A percentile compares a stretch with the other conserved stretches of the same genome.
Conservation (phyloP, 2,329 filamentous ascomycete genomes). For the Tricladium varicosporioides region DNA sequence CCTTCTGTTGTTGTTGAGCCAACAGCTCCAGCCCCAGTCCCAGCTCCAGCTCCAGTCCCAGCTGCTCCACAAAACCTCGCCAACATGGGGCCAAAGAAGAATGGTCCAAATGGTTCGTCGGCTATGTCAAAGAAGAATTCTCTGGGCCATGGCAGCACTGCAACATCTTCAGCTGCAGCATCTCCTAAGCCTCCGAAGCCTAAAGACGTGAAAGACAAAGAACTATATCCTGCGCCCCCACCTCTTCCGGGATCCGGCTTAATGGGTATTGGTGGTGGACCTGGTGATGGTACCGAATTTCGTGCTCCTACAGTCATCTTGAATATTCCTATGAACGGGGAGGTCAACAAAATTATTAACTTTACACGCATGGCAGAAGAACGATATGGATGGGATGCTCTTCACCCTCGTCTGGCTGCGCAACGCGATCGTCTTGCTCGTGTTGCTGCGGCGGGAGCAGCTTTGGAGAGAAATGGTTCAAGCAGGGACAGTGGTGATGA, state of each 20-base stretch:
- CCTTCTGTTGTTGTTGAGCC: conserved; percentile 20
- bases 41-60: too few species aligned
- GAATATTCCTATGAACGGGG: conserved; percentile 75
- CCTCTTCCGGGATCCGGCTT: conserved; percentile 63
- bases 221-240: conserved; percentile 41
- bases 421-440: conserved; percentile 84
- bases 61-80: conserved; percentile 22
- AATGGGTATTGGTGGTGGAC: conserved; percentile 46
- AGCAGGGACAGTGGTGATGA: conserved; percentile 72
- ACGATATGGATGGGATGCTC: conserved; percentile 88
- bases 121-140: conserved; percentile 34
- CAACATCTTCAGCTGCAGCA: conserved; percentile 48
- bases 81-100: conserved; percentile 14
- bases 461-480: conserved; percentile 73
- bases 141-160: conserved; percentile 44
- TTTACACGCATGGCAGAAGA: conserved; percentile 93
- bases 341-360: conserved; percentile 89
- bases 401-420: conserved; percentile 87
- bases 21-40: background rate
- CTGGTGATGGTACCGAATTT: conserved; percentile 52
- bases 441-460: conserved; percentile 84
- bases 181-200: conserved; percentile 54
- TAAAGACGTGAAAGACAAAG: conserved; percentile 43
- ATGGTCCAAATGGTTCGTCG: conserved; percentile 19
- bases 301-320: conserved; percentile 77